Percentiles rank a stretch among this genome's conserved stretches.
Evolutionary conservation across 257 asterid genomes (phyloP).

Genomic region (Osmanthus fragrans): DNA sequence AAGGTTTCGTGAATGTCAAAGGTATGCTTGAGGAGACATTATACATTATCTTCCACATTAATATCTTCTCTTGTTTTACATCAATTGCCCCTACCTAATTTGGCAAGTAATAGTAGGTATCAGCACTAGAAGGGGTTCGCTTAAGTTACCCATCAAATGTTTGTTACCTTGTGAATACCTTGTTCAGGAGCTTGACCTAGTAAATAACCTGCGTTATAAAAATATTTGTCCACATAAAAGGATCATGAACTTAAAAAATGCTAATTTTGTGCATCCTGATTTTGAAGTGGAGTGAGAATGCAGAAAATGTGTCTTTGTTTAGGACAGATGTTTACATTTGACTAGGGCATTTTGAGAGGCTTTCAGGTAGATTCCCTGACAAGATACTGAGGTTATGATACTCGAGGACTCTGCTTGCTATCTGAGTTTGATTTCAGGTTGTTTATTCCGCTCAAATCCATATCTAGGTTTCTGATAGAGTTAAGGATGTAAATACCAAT

Average conservation of each 20-base stretch:
- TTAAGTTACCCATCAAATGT: not conserved
- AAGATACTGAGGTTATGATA: constrained; percentile 6
- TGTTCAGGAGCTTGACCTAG: not conserved
- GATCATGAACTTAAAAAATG: not conserved
- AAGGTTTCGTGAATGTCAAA: constrained; percentile 64
- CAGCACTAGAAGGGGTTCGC: not conserved
- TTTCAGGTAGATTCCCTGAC: constrained; percentile 1
- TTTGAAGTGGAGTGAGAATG: not conserved
- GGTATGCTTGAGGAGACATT: constrained; percentile 46
- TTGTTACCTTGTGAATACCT: not conserved
- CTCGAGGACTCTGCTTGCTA: constrained; percentile 6
- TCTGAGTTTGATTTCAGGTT: constrained; percentile 20
- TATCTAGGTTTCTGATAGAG: constrained; percentile 2
- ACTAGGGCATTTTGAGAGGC: not conserved
- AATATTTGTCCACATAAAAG: not conserved
- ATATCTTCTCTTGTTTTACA: constrained; percentile 2
- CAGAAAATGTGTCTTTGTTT: not conserved
- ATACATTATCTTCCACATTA: not conserved
- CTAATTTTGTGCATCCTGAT: not conserved
- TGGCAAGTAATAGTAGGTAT: not conserved
- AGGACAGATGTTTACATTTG: not conserved
- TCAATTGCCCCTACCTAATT: not conserved
- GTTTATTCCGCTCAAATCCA: not conserved
- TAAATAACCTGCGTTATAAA: not conserved
- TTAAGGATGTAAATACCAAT: not conserved